Evolutionary conservation across 176 grass and related monocot species (phyloP).

Genomic region (Urochloa ruziziensis): DNA sequence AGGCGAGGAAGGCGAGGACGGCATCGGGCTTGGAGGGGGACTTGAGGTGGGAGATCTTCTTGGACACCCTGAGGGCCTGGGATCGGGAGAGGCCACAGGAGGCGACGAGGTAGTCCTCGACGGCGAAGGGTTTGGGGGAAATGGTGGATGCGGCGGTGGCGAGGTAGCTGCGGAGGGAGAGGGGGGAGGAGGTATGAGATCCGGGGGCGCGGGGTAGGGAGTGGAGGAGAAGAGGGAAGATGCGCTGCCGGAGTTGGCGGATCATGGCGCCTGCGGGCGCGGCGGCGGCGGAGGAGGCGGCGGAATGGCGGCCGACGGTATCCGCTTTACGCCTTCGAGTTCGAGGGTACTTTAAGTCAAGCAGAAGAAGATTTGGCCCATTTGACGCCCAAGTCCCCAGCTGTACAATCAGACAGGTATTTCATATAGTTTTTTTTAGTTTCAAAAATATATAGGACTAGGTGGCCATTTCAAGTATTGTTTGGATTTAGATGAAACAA

Average conservation of each 20-base stretch:
- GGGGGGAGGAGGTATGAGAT: not conserved
- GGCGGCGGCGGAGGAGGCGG: not conserved
- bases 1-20: slow-evolving; percentile 26
- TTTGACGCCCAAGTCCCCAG: too few species aligned
- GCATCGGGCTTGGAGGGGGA: slow-evolving; percentile 16
- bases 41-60: slow-evolving; percentile 5
- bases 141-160: not conserved
- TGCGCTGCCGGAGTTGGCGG: not conserved
- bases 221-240: not conserved
- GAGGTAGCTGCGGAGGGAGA: not conserved
- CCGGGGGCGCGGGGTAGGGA: not conserved
- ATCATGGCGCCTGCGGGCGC: not conserved
- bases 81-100: slow-evolving; percentile 26
- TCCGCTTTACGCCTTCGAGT: too few species aligned
- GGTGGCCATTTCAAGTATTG: too few species aligned
- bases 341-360: too few species aligned
- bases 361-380: too few species aligned
- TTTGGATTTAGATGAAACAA: too few species aligned
- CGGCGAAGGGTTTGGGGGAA: slow-evolving; percentile 5
- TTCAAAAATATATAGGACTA: too few species aligned
- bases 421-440: too few species aligned
- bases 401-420: too few species aligned
- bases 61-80: slow-evolving; percentile 5
- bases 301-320: not conserved
- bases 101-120: slow-evolving; percentile 33